Evolutionary conservation across 2,329 filamentous ascomycete genomes (phyloP).

Genomic region (Neonectria ditissima): DNA sequence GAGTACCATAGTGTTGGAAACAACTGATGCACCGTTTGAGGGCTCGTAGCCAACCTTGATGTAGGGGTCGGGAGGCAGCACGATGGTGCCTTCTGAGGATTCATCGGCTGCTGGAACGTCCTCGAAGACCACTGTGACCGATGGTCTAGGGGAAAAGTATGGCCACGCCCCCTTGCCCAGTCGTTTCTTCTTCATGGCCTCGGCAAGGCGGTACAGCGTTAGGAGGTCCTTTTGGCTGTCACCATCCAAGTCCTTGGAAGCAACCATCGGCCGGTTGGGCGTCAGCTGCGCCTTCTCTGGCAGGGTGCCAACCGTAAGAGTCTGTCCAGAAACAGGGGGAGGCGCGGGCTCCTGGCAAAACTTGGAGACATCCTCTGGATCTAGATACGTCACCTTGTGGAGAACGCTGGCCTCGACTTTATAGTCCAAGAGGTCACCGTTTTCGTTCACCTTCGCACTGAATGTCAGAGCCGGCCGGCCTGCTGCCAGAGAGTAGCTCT

Average conservation of each 20-base stretch:
- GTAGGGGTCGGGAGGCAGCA: slow-evolving; percentile 61
- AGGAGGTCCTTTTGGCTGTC: slow-evolving; percentile 59
- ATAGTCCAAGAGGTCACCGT: slow-evolving; percentile 65
- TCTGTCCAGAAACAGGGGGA: slow-evolving; percentile 36
- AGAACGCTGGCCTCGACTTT: slow-evolving; percentile 66
- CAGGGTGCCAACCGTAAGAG: slow-evolving; percentile 46
- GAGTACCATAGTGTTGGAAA: slow-evolving; percentile 66
- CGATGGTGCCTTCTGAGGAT: slow-evolving; percentile 20
- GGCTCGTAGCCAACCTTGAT: slow-evolving; percentile 55
- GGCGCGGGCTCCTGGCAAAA: slow-evolving; percentile 54
- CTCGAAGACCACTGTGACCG: slow-evolving; percentile 58
- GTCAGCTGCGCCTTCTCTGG: slow-evolving; percentile 26
- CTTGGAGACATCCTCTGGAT: slow-evolving; percentile 61
- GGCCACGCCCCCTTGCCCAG: slow-evolving; percentile 63
- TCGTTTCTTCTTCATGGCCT: slow-evolving; percentile 57
- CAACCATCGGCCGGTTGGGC: slow-evolving; percentile 58
- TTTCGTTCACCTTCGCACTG: slow-evolving; percentile 66
- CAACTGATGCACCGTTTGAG: slow-evolving; percentile 50
- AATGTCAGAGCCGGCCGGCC: slow-evolving; percentile 69
- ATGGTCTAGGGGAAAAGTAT: slow-evolving; percentile 57
- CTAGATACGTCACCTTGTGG: slow-evolving; percentile 68
- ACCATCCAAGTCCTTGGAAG: slow-evolving; percentile 55
- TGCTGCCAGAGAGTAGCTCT: slow-evolving; percentile 65
- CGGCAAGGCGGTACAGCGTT: slow-evolving; percentile 61
- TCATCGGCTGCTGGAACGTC: slow-evolving; percentile 40